A percentile compares a stretch with the other conserved stretches of the same genome.
phyloP scores from a whole-genome alignment of 1,284 basidiomycete genomes.

The Fomitiporia mediterranea region DNA sequence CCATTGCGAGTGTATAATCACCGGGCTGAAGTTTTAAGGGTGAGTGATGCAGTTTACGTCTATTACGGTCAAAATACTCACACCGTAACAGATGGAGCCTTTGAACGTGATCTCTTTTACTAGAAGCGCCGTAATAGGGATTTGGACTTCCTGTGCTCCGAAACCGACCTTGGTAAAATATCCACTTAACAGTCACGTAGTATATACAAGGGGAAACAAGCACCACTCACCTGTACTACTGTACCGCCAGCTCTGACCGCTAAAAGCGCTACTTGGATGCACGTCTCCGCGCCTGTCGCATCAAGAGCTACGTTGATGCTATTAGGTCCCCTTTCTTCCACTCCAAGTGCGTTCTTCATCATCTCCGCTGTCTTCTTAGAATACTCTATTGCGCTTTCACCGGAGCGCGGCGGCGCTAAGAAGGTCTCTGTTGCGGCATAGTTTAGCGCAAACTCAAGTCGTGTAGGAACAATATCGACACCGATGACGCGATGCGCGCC shows the following conservation, averaged over 20 bases:
- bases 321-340: slow-evolving; percentile 53
- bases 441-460: slow-evolving; percentile 81
- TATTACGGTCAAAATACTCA: slow-evolving; percentile 33
- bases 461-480: slow-evolving; percentile 76
- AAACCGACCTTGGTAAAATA: slow-evolving; percentile 58
- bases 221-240: slow-evolving; percentile 51
- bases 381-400: slow-evolving; percentile 67
- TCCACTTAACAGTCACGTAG: slow-evolving; percentile 48
- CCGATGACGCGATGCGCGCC: slow-evolving; percentile 79
- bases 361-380: slow-evolving; percentile 60
- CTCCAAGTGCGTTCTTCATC: slow-evolving; percentile 53
- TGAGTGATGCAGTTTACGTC: not conserved
- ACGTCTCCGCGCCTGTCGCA: slow-evolving; percentile 85
- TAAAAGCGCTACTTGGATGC: slow-evolving; percentile 76
- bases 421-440: slow-evolving; percentile 86
- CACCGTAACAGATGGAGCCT: slow-evolving; percentile 85
- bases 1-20: slow-evolving; percentile 81
- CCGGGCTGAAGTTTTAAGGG: slow-evolving; percentile 50
- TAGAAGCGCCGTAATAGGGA: slow-evolving; percentile 58
- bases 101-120: slow-evolving; percentile 78
- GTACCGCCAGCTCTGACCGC: slow-evolving; percentile 72
- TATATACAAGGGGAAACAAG: slow-evolving; percentile 42
- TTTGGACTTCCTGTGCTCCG: slow-evolving; percentile 56
- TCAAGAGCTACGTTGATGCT: slow-evolving; percentile 74
- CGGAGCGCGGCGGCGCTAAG: slow-evolving; percentile 58